These are phyloP conservation scores for Trichoderma hamatum DNA, from an alignment of 2,329 filamentous ascomycete genomes.

Conservation along the genomic window DNA sequence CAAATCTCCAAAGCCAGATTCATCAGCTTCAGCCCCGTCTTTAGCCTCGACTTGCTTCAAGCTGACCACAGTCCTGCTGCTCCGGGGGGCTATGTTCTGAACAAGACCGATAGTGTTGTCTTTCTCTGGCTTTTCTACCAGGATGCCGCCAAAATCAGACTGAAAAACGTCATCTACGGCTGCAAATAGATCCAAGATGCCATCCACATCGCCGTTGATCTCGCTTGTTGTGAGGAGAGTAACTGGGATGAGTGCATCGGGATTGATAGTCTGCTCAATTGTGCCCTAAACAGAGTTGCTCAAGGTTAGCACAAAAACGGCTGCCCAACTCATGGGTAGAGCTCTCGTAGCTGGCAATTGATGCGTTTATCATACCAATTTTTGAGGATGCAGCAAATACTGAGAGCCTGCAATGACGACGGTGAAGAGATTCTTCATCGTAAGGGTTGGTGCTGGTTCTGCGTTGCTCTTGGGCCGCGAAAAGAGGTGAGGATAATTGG, in stretches of 20 bases:
- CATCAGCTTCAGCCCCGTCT: constrained; percentile 23
- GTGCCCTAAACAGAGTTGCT: constrained; percentile 37
- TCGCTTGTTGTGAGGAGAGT: constrained; percentile 45
- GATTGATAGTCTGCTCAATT: constrained; percentile 47
- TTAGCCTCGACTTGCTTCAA: constrained; percentile 27
- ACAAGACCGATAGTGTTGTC: constrained; percentile 27
- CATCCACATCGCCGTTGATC: constrained; percentile 43
- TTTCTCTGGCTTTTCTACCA: constrained; percentile 43
- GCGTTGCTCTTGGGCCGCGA: not conserved
- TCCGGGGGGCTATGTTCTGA: constrained; percentile 8
- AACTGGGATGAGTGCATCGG: constrained; percentile 46
- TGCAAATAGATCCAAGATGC: constrained; percentile 39
- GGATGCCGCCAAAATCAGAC: constrained; percentile 43
- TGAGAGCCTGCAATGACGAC: constrained; percentile 44
- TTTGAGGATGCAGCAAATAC: constrained; percentile 46
- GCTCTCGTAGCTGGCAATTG: not conserved
- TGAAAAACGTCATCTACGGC: constrained; percentile 45
- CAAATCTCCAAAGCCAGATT: constrained; percentile 34
- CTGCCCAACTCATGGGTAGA: not conserved
- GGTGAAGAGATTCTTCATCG: constrained; percentile 41
- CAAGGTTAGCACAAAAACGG: not conserved
- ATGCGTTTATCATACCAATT: constrained; percentile 36
- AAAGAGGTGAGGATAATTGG: not conserved
- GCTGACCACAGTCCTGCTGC: constrained; percentile 31
- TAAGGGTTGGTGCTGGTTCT: not conserved